Percentiles rank a stretch among this genome's conserved stretches.
phyloP scores from a whole-genome alignment of 768 basidiomycete species.

The Piloderma croceum region DNA sequence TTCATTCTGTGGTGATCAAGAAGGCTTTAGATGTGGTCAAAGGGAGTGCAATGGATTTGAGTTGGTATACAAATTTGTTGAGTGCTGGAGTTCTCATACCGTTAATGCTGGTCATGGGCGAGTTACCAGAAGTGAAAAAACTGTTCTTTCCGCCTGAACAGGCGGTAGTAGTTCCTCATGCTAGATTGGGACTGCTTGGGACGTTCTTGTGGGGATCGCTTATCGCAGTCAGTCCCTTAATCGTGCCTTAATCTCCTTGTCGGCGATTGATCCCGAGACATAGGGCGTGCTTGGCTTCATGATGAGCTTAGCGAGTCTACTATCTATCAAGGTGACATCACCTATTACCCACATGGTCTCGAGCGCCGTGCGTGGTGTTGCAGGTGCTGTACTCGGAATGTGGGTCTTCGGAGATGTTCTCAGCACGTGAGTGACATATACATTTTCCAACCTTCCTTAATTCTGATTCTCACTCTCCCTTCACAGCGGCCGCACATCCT shows the following conservation, averaged over 20 bases:
- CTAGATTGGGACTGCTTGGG: slow-evolving; percentile 40
- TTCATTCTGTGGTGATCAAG: slow-evolving; percentile 94
- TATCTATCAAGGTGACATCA: slow-evolving; percentile 96
- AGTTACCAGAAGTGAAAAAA: slow-evolving; percentile 55
- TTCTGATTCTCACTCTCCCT: slow-evolving; percentile 1
- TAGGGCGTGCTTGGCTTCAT: slow-evolving; percentile 87
- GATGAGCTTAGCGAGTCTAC: slow-evolving; percentile 88
- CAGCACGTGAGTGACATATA: slow-evolving; percentile 60
- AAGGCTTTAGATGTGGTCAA: slow-evolving; percentile 72
- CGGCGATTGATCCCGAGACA: not conserved
- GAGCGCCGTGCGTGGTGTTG: slow-evolving; percentile 90
- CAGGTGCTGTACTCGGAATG: slow-evolving; percentile 79
- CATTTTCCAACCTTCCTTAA: not conserved
- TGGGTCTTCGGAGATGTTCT: slow-evolving; percentile 80
- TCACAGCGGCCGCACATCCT: slow-evolving; percentile 69
- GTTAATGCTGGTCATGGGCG: slow-evolving; percentile 68
- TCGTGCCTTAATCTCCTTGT: not conserved
- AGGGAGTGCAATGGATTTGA: slow-evolving; percentile 78
- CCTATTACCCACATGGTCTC: slow-evolving; percentile 98
- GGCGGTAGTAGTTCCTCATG: slow-evolving; percentile 29
- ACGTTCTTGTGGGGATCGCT: slow-evolving; percentile 77
- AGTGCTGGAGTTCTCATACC: slow-evolving; percentile 72
- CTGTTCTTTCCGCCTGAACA: slow-evolving; percentile 50
- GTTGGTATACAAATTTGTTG: slow-evolving; percentile 88
- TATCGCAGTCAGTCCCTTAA: slow-evolving; percentile 55